These are phyloP conservation scores for Aaosphaeria arxii DNA, from an alignment of 2,329 filamentous ascomycete genomes.

Conservation along the genomic window DNA sequence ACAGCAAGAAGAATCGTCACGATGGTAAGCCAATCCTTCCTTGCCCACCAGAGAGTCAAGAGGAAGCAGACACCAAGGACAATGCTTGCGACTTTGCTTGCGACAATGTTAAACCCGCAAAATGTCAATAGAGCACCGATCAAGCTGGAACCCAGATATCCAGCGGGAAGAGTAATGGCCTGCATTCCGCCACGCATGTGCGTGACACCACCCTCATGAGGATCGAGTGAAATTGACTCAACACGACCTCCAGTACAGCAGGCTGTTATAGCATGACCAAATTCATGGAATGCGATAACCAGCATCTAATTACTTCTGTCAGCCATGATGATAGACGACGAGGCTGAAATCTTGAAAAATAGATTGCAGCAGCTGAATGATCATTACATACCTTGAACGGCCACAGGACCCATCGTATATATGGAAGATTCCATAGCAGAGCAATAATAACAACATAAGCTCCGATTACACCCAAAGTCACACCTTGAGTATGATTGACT, in stretches of 20 bases:
- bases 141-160: conserved; percentile 73
- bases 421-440: conserved; percentile 76
- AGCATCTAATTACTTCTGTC: conserved; percentile 58
- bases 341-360: too few relatives aligned
- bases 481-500: conserved; percentile 65
- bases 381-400: conserved; percentile 65
- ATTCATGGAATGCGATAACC: conserved; percentile 78
- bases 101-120: conserved; percentile 77
- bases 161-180: conserved; percentile 71
- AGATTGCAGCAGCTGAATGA: neutral
- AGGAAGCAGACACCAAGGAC: conserved; percentile 71
- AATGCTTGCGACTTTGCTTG: conserved; percentile 74
- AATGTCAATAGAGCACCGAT: conserved; percentile 77
- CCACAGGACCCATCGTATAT: conserved; percentile 72
- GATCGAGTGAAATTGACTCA: conserved; percentile 71
- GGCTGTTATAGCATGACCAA: conserved; percentile 71
- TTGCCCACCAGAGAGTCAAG: conserved; percentile 78
- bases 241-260: conserved; percentile 71
- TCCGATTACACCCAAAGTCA: conserved; percentile 69
- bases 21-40: conserved; percentile 75
- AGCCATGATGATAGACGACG: too few relatives aligned
- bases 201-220: conserved; percentile 74
- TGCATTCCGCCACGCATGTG: conserved; percentile 71
- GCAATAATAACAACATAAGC: conserved; percentile 72
- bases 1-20: conserved; percentile 67